Conservation (phyloP, 306 rosid genomes). For the Prunus mume region DNA sequence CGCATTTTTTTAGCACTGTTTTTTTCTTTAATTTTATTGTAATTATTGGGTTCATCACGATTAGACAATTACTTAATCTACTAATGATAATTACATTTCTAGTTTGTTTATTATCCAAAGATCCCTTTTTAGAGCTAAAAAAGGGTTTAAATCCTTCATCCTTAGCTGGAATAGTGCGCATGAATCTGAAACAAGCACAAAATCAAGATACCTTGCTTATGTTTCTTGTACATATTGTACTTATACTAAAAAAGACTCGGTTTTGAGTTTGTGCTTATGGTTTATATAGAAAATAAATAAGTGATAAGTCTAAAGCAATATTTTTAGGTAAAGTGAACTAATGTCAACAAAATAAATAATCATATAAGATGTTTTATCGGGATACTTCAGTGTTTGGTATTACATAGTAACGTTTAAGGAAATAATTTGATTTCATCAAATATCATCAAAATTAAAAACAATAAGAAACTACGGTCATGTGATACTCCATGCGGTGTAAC, state of each 20-base stretch:
- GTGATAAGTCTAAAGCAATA: no score
- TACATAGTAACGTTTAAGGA: not conserved
- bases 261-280: not conserved
- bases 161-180: not conserved
- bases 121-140: not conserved
- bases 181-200: not conserved
- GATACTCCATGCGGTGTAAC: not conserved
- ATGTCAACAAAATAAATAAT: no score
- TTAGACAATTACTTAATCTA: not conserved
- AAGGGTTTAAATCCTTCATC: not conserved
- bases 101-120: not conserved
- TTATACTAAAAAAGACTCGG: no score
- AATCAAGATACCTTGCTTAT: not conserved
- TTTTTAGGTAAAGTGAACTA: no score
- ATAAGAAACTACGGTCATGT: not conserved
- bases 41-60: not conserved
- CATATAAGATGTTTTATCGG: no score
- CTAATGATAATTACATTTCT: not conserved
- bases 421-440: not conserved
- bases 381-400: no score
- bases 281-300: no score
- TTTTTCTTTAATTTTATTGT: not conserved
- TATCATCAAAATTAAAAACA: no score
- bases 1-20: not conserved
- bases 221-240: not conserved